phyloP scores from a whole-genome alignment of 2,329 filamentous ascomycete genomes.

The Aspergillus versicolor region DNA sequence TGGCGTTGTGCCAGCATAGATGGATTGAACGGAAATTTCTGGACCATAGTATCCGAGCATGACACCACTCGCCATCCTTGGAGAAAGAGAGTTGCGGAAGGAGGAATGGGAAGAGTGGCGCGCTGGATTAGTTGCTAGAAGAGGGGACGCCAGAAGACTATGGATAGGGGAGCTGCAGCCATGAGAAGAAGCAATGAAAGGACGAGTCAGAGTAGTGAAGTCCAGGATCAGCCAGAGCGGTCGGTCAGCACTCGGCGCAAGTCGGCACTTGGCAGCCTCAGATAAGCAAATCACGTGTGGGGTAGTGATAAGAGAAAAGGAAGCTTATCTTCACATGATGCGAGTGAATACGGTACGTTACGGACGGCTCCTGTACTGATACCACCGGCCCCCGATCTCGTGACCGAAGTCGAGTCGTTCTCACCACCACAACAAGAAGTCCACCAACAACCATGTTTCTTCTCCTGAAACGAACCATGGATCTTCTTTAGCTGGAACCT shows the following conservation, averaged over 20 bases:
- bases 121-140: neutral
- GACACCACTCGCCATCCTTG: slow-evolving; percentile 21
- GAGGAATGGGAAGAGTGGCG: neutral
- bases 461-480: slow-evolving; percentile 7
- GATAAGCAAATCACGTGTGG: neutral
- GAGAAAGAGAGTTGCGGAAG: neutral
- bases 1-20: slow-evolving; percentile 17
- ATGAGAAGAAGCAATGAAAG: slow-evolving; percentile 7
- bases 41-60: slow-evolving; percentile 16
- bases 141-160: neutral
- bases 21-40: slow-evolving; percentile 11
- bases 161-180: neutral
- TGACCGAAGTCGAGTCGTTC: neutral
- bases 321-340: too few relatives aligned
- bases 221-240: too few relatives aligned
- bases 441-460: slow-evolving; percentile 1
- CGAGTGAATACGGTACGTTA: neutral
- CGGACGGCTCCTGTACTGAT: neutral
- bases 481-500: slow-evolving; percentile 2
- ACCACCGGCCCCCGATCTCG: neutral
- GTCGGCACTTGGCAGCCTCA: neutral
- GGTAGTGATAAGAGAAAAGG: too few relatives aligned
- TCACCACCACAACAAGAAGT: slow-evolving; percentile 9
- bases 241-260: too few relatives aligned
- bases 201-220: neutral